phyloP scores from a whole-genome alignment of 495 filamentous ascomycete genomes.

The Talaromyces ruber region DNA sequence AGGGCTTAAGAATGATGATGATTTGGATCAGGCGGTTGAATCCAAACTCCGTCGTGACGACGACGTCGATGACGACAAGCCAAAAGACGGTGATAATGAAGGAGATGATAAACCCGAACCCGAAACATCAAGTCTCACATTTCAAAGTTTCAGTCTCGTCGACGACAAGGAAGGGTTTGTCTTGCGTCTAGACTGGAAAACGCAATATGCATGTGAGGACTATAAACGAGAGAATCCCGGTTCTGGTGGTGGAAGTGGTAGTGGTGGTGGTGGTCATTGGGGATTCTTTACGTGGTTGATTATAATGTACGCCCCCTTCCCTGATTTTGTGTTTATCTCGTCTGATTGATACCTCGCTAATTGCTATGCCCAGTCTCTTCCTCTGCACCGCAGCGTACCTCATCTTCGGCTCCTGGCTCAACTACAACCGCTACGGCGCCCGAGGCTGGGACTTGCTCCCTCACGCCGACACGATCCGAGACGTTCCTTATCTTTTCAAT shows the following conservation, averaged over 20 bases:
- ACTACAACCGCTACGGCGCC: conserved; percentile 94
- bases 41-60: conserved; percentile 39
- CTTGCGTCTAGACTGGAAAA: conserved; percentile 71
- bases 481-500: conserved; percentile 84
- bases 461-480: conserved; percentile 84
- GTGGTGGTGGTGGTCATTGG: conserved; percentile 45
- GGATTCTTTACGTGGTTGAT: conserved; percentile 98
- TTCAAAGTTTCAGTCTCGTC: conserved; percentile 54
- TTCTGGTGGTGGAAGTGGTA: conserved; percentile 17
- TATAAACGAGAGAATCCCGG: conserved; percentile 30
- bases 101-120: conserved; percentile 20
- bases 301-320: conserved; percentile 61
- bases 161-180: conserved; percentile 32
- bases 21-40: conserved; percentile 12
- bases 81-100: conserved; percentile 20
- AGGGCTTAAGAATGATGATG: conserved; percentile 35
- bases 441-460: conserved; percentile 93
- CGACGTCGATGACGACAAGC: conserved; percentile 25
- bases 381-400: conserved; percentile 80
- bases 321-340: neutral
- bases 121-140: conserved; percentile 53
- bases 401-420: conserved; percentile 97
- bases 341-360: neutral
- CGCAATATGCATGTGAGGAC: conserved; percentile 74
- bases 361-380: conserved; percentile 54